Evolutionary conservation across 139 green algal species (phyloP).

Genomic region (Volvox africanus): DNA sequence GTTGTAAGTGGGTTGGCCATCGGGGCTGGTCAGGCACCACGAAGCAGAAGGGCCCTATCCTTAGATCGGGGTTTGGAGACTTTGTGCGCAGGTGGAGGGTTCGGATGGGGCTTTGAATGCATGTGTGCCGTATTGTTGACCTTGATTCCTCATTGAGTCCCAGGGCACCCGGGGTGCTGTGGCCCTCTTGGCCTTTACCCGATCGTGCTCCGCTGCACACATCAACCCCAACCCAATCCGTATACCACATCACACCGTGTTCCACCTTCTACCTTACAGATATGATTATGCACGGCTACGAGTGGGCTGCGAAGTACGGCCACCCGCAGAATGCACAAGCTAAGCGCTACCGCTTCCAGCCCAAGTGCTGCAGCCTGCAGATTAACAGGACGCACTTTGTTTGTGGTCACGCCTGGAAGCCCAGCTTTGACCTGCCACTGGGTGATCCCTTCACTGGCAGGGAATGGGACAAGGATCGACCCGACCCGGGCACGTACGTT

Average conservation of each 20-base stretch:
- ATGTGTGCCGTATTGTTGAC: no score
- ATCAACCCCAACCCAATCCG: neutral
- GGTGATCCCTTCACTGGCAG: constrained; percentile 54
- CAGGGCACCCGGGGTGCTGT: no score
- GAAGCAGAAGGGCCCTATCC: no score
- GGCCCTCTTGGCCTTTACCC: no score
- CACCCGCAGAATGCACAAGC: constrained; percentile 42
- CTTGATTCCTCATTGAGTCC: no score
- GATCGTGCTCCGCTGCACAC: neutral
- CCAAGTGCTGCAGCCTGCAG: constrained; percentile 54
- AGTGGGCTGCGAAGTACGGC: constrained; percentile 62
- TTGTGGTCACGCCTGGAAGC: constrained; percentile 48
- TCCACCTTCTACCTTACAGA: constrained; percentile 24
- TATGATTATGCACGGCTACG: constrained; percentile 57
- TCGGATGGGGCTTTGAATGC: no score
- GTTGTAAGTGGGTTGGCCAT: no score
- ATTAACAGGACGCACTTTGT: neutral
- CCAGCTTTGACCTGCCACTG: constrained; percentile 44
- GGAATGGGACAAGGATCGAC: constrained; percentile 54
- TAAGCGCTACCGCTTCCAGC: constrained; percentile 54
- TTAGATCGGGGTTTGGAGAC: no score
- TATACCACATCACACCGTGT: neutral
- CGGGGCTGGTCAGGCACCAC: no score
- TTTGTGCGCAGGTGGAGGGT: no score
- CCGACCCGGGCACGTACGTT: constrained; percentile 53